Base-by-base conservation (phyloP, 306 rosid genomes). In the Inga leiocalycina region DNA sequence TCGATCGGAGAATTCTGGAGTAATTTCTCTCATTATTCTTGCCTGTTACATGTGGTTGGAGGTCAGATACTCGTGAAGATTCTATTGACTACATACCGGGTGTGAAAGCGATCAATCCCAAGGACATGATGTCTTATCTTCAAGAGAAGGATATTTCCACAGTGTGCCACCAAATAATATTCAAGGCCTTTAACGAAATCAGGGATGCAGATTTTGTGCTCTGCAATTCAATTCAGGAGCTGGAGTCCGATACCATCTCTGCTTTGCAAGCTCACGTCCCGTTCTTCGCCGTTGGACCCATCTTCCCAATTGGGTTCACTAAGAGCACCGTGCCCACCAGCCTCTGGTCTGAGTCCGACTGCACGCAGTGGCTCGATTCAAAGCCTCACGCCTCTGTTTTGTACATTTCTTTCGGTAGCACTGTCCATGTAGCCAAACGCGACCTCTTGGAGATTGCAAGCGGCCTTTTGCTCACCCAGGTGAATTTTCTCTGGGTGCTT, bases 391-490 rank as follows among this genome's bases (percentile, higher is more conserved):
- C 80, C 75, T 92, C 94, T 3, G 94, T 89, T 22, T 76, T 90
- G 67, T 92, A 92, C 34, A 83, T 88, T 46, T 89, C 91, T 3
- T 92, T 90, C 52, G 97, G 94, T n/a, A 89, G 94, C 86, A 90
- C 85, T 30, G 91, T 94, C 74, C 94, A 92, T 75, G 67, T 89
- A 8, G n/a, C 82, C 1, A 72, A 80, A 52, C 6, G 41, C 3
- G 91, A 86, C 78, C 80, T 89, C 0, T 4, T 17, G 0, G 88
- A 90, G 72, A 88, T 92, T 5, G 94, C 90, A 20, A 32, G 76
- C 14, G 94, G 97, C 73, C 87, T 92, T 51, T 81, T 77, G 20
- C 80, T 75, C 4, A 89, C 94, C 70, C 59, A 83, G 0, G 93
- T 86, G 20, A 59, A 51, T 44, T 92, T 90, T 78, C 45, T 90